Base-by-base conservation (phyloP, 768 basidiomycete genomes). In the Phallus indusiatus region DNA sequence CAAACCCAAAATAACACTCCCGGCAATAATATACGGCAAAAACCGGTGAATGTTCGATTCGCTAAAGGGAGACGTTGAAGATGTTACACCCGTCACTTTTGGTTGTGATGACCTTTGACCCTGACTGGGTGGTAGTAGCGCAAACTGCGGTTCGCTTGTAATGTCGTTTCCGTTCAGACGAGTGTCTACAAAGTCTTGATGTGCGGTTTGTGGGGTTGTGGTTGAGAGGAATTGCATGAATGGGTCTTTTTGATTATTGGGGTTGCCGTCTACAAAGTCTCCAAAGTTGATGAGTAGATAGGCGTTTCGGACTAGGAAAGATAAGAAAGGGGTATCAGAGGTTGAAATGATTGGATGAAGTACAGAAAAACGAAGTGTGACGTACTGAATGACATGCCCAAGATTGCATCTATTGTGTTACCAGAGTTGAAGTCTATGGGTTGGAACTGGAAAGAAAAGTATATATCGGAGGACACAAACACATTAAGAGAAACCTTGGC, bases 321-420 rank as follows among this genome's bases (percentile, higher is more conserved):
- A 42, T 46, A 5, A 6, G 6, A 8, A 57, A 60, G 20, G 36
- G 34, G 42, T n/a, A 34, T 51, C n/a, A n/a, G 48, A 37, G 24
- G 62, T 24, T 17, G 33, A 36, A 10, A 42, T 53, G 22, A 17
- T 46, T 35, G 42, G 20, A 24, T 53, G n/a, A n/a, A n/a, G n/a
- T n/a, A n/a, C n/a, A n/a, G n/a, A n/a, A n/a, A n/a, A n/a, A n/a
- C n/a, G n/a, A n/a, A n/a, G n/a, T n/a, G n/a, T 22, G 7, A 75
- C 82, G 65, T 63, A 85, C 85, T 69, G 72, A 87, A 88, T 9
- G 80, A 76, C 84, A 88, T 88, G 57, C 87, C 87, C 49, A 88
- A 73, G 49, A 88, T 78, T 67, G 84, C 77, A 65, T 88, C 86
- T 62, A 76, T 88, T 24, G 55, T 54, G 21, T 57, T 35, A 8